Percentiles rank a stretch among this genome's conserved stretches.
These are phyloP conservation scores for Haplographium delicatum DNA, from an alignment of 495 filamentous ascomycete genomes.

Conservation along the genomic window DNA sequence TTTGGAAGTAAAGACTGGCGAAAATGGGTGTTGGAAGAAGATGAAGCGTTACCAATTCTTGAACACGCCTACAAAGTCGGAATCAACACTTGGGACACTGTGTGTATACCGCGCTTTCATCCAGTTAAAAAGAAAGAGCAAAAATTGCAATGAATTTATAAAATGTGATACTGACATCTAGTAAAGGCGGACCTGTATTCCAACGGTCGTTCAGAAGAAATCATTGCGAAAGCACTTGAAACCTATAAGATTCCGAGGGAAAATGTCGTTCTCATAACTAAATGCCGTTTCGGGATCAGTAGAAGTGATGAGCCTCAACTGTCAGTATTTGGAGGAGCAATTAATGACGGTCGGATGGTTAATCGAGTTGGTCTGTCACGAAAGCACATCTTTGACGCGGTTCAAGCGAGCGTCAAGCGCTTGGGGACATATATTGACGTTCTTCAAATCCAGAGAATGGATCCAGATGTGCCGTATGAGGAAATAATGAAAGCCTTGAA, in stretches of 20 bases:
- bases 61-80: conserved; percentile 59
- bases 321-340: too few species aligned
- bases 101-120: too few species aligned
- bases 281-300: conserved; percentile 26
- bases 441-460: conserved; percentile 59
- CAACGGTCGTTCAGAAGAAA: conserved; percentile 61
- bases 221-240: conserved; percentile 71
- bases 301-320: too few species aligned
- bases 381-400: conserved; percentile 56
- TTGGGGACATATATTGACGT: conserved; percentile 62
- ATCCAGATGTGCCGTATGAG: conserved; percentile 43
- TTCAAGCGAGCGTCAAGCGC: conserved; percentile 50
- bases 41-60: conserved; percentile 59
- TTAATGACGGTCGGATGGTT: conserved; percentile 26
- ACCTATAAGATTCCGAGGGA: conserved; percentile 69
- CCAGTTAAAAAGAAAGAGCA: too few species aligned
- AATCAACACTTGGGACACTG: conserved; percentile 70
- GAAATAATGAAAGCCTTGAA: conserved; percentile 63
- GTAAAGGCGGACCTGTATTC: conserved; percentile 59
- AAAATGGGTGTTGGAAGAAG: conserved; percentile 56
- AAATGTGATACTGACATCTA: too few species aligned
- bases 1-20: conserved; percentile 50
- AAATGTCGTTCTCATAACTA: conserved; percentile 67
- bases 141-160: too few species aligned
- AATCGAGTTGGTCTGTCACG: conserved; percentile 42